A percentile compares a stretch with the other conserved stretches of the same genome.
Evolutionary conservation across 2,329 filamentous ascomycete species (phyloP).

Genomic region (Dichotomopilus funicola): DNA sequence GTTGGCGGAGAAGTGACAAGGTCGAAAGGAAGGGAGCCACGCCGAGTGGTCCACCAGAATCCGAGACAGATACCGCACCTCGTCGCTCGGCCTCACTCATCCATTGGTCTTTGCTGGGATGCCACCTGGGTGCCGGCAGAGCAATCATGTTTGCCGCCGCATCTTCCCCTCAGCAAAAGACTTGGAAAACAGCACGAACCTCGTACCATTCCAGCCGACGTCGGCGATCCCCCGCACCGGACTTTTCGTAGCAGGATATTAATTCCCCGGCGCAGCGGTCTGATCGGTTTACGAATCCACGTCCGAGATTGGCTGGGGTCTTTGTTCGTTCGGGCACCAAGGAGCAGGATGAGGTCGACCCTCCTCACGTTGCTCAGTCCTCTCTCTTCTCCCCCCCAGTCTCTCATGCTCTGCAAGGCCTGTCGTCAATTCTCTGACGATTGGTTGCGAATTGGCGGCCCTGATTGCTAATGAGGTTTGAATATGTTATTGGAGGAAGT

Average conservation of each 20-base stretch:
- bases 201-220: not conserved
- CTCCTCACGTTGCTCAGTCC: too few species aligned
- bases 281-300: conserved; percentile 1
- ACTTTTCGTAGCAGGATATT: not conserved
- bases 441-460: too few species aligned
- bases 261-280: not conserved
- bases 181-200: not conserved
- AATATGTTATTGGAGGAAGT: too few species aligned
- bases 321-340: not conserved
- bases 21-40: not conserved
- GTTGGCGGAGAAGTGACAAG: not conserved
- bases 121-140: conserved; percentile 6
- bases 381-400: too few species aligned
- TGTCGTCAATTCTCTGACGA: too few species aligned
- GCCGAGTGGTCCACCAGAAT: conserved; percentile 2
- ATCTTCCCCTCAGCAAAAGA: not conserved
- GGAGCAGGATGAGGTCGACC: too few species aligned
- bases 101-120: not conserved
- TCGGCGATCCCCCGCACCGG: conserved; percentile 8
- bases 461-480: too few species aligned
- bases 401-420: too few species aligned
- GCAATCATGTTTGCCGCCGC: not conserved
- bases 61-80: not conserved
- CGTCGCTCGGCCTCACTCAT: not conserved
- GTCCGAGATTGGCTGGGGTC: not conserved